Base-by-base conservation (phyloP, 2,329 filamentous ascomycete genomes). In the Pyricularia sp. region DNA sequence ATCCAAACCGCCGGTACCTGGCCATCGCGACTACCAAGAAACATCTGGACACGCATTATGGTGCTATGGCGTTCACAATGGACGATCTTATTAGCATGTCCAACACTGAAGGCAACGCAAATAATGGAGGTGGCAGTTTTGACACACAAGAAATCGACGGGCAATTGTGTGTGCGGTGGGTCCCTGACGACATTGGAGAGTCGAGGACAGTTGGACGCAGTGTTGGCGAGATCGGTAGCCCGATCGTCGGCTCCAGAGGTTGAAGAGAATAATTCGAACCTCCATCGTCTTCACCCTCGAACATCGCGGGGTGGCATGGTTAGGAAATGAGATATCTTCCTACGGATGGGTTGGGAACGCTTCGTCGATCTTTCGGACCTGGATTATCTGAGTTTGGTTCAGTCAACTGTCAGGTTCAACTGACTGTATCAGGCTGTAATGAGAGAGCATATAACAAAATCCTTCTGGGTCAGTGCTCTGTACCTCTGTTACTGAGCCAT, bases 91-190 rank as follows among this genome's bases (percentile, higher is more conserved):
- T 93, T 53, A 86, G 90, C 65, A 88, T 96, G 66, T 94, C 90
- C 74, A 93, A 97, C 71, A 96, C 93, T 0, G 91, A 96, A 73
- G 94, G 94, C 65, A 96, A 89, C 70, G 73, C 79, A 2, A 85
- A 88, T 66, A 97, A 97, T 71, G 94, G 94, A 60, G 93, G 93
- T 60, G 94, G 94, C n/a, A 88, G 84, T 30, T 96, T 99, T 72
- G 86, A 89, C 40, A 81, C 89, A 68, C 83, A 82, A 67, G 80
- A 82, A 53, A 82, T 78, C 71, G 0, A 68, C 70, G 31, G 76
- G 74, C n/a, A 75, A 75, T 65, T 74, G 49, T 70, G 70, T 7
- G 81, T 88, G 63, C 79, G 83, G 19, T 86, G 83, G 76, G 80
- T 88, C 65, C 78, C 82, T 16, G 82, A 65, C 24, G 72, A 78